Evolutionary conservation across 495 filamentous ascomycete genomes (phyloP), one percentile per base, ranked within the genome.

Genomic region (Hypoxylon lienhwacheense): DNA sequence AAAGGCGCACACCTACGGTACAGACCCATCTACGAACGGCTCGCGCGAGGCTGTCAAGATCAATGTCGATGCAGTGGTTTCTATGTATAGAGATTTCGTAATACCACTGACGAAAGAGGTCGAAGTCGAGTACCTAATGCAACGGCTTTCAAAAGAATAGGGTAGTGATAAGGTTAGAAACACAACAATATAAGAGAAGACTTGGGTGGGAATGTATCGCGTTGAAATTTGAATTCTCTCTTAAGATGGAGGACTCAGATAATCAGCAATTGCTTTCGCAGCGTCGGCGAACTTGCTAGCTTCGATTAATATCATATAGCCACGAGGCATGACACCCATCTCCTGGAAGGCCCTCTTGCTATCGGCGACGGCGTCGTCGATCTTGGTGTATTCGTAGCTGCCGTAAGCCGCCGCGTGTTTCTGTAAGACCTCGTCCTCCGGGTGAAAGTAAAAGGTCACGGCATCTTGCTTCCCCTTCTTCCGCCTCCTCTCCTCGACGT

Each of bases 61-160:
- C 54, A 85, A 99, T 67, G 86, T 86, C 4, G 89, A 96, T 39
- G 91, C 91, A 3, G 91, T 99, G 19, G 90, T 96, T 21, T 79
- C 81, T 15, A 96, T 97, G 87, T 99, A 97, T 71, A 85, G 89
- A 81, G 85, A 95, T 66, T 89, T 85, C 69, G 91, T 99, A 45
- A 99, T 99, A 49, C 95, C 95, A 1, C 70, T 97, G 66, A 99
- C 95, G 19, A 99, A 97, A 70, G 85, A 91, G 53, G 91, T 99
- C 21, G 95, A 99, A 75, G 88, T 97, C 14, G 91, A 97, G 64
- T 99, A 99, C 63, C 77, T 99, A 32, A 95, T 97, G 87, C 89
- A 97, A 69, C 81, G 93, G 47, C 77, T 99, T 24, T 33, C 65
- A 58, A 15, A 40, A 11, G 26, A 16, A 17, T 35, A 22, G 49